Conservation (phyloP, 768 basidiomycete genomes). For the Termitomyces sp. region DNA sequence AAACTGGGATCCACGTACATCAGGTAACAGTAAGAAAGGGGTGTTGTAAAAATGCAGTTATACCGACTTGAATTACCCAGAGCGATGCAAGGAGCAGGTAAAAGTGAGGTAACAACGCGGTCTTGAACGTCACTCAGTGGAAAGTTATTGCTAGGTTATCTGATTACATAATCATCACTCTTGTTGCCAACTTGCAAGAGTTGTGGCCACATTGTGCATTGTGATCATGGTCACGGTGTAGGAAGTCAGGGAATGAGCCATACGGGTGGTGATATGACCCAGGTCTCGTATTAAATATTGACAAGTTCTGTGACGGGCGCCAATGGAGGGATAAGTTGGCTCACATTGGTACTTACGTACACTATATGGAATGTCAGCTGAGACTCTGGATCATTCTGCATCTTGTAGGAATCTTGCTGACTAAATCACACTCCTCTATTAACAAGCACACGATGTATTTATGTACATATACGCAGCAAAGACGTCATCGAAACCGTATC, state of each 20-base stretch:
- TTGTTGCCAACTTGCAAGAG: no score
- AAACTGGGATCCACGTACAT: conserved; percentile 4
- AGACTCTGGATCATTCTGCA: background rate
- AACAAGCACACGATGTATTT: no score
- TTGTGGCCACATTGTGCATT: no score
- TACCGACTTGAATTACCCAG: conserved; percentile 11
- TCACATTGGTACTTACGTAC: no score
- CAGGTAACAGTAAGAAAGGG: background rate
- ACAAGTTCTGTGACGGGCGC: no score
- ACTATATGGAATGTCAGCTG: background rate
- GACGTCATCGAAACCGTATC: conserved; percentile 1
- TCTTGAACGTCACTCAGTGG: background rate
- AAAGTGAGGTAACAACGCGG: background rate
- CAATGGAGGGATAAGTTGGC: no score
- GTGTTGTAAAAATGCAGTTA: background rate
- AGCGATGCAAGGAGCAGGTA: background rate
- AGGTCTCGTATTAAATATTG: background rate
- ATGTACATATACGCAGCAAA: background rate
- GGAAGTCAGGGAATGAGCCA: no score
- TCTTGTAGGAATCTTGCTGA: background rate
- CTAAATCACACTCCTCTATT: no score
- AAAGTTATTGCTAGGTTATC: background rate
- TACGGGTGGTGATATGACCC: background rate
- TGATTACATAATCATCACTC: background rate
- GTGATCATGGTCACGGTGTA: no score